Evolutionary conservation across 208 protist genomes (phyloP).

Genomic region (Acanthamoeba culbertsoni): DNA sequence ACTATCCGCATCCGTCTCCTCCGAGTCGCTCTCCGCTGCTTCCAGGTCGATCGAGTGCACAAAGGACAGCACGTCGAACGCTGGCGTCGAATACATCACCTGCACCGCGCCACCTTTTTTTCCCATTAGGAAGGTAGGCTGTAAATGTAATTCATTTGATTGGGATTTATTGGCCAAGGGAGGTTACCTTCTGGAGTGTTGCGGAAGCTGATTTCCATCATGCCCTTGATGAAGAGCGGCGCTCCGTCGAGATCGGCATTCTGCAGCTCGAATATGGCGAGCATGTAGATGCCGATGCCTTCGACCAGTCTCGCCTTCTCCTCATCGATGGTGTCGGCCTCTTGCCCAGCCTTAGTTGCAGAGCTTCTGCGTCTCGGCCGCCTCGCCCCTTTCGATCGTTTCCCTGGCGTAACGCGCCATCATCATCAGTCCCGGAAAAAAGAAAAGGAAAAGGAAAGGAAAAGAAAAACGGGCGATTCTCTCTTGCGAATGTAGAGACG

Average conservation of each 20-base stretch:
- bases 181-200: not conserved
- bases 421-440: too few species aligned
- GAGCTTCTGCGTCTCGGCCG: not conserved
- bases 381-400: too few species aligned
- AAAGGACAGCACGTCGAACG: slow-evolving; percentile 23
- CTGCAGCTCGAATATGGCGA: slow-evolving; percentile 37
- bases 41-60: slow-evolving; percentile 36
- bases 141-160: not conserved
- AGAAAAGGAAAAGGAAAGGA: too few species aligned
- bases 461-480: too few species aligned
- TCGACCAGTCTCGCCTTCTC: slow-evolving; percentile 20
- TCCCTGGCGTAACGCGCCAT: too few species aligned
- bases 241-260: slow-evolving; percentile 17
- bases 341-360: not conserved
- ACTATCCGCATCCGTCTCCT: too few species aligned
- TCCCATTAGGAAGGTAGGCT: not conserved
- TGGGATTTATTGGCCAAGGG: too few species aligned
- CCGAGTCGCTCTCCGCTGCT: not conserved
- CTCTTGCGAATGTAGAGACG: too few species aligned
- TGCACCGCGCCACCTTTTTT: not conserved
- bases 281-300: slow-evolving; percentile 26
- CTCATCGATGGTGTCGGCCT: not conserved
- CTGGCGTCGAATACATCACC: not conserved
- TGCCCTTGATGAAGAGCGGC: slow-evolving; percentile 34
- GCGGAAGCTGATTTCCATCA: slow-evolving; percentile 36